Percentiles rank a stretch among this genome's conserved stretches.
Conservation (phyloP, 148 eudicot genomes). For the Rhododendron henanense region DNA sequence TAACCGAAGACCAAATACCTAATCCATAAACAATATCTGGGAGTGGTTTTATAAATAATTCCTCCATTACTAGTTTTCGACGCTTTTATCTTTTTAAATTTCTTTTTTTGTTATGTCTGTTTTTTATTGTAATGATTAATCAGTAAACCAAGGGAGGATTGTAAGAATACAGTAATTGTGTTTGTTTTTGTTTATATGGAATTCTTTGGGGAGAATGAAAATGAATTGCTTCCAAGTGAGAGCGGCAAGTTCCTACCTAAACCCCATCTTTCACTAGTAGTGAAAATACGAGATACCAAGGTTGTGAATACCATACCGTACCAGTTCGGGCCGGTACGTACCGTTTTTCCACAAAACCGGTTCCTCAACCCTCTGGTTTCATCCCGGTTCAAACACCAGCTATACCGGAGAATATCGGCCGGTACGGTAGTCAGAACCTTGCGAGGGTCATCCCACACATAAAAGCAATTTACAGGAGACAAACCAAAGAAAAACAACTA, state of each 20-base stretch:
- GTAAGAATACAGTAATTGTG: background rate
- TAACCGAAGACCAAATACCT: background rate
- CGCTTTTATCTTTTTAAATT: background rate
- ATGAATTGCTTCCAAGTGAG: background rate
- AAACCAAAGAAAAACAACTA: background rate
- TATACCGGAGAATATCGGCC: no score
- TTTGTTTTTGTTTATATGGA: background rate
- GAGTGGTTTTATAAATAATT: background rate
- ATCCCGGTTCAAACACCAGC: no score
- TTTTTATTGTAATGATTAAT: background rate
- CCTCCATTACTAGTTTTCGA: background rate
- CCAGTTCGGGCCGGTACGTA: no score
- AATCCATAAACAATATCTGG: background rate
- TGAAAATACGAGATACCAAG: no score
- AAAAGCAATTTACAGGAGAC: no score
- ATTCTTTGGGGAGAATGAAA: background rate
- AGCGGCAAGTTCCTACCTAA: no score
- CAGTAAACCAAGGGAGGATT: background rate
- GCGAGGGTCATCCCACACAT: no score
- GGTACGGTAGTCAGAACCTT: no score
- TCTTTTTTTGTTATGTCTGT: background rate
- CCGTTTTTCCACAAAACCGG: no score
- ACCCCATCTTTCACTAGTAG: no score
- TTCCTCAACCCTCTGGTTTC: no score
- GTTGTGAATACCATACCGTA: no score